Evolutionary conservation across 495 filamentous ascomycete genomes (phyloP).

Genomic region (Aspergillus bertholletiae): DNA sequence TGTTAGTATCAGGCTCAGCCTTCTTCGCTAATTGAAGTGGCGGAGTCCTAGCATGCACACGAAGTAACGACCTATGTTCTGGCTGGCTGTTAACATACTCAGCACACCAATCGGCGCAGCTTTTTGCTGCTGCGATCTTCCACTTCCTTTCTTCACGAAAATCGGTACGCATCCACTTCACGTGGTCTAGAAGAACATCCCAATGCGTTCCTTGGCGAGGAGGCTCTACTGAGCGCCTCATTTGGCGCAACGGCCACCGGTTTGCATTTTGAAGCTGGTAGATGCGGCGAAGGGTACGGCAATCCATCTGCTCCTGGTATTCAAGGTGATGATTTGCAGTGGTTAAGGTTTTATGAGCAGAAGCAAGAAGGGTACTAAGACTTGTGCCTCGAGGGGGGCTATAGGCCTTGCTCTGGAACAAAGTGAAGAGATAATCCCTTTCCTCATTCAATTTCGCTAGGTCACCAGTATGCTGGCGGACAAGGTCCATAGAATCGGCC

Average conservation of each 20-base stretch:
- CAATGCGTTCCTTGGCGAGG: constrained; percentile 67
- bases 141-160: constrained; percentile 92
- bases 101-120: constrained; percentile 74
- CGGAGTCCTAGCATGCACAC: constrained; percentile 54
- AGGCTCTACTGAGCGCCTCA: constrained; percentile 76
- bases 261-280: constrained; percentile 85
- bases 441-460: constrained; percentile 49
- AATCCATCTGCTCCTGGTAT: constrained; percentile 78
- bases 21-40: constrained; percentile 13
- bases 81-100: constrained; percentile 65
- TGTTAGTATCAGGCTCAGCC: constrained; percentile 17
- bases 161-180: constrained; percentile 97
- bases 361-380: constrained; percentile 64
- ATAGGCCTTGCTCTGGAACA: constrained; percentile 70
- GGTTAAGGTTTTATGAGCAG: constrained; percentile 77
- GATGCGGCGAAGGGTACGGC: constrained; percentile 75
- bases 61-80: constrained; percentile 61
- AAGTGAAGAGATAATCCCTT: constrained; percentile 75
- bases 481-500: constrained; percentile 30
- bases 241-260: constrained; percentile 86
- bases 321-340: constrained; percentile 73
- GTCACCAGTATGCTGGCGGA: constrained; percentile 43
- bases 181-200: constrained; percentile 83
- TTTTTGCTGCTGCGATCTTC: constrained; percentile 78
- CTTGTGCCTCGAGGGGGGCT: constrained; percentile 54